Conservation (phyloP, 441 rosid species). For the Erysimum cheiri region DNA sequence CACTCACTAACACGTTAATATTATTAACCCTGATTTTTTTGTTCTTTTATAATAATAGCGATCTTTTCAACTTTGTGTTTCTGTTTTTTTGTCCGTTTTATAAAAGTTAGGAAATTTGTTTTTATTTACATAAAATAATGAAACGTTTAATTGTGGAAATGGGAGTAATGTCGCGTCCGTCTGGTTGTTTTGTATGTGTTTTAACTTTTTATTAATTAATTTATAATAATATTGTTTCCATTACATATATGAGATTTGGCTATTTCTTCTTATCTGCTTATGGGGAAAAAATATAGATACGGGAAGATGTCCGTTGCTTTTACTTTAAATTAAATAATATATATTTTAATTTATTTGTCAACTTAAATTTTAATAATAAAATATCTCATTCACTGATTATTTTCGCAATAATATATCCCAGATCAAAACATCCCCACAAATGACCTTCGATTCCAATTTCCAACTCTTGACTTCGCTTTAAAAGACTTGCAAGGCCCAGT, state of each 20-base stretch:
- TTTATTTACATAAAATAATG: conserved; percentile 40
- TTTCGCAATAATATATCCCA: conserved; percentile 10
- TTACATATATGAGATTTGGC: conserved; percentile 39
- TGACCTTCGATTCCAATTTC: background rate
- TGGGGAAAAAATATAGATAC: conserved; percentile 4
- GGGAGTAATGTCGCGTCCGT: conserved; percentile 44
- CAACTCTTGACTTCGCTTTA: background rate
- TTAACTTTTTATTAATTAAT: conserved; percentile 10
- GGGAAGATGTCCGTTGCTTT: conserved; percentile 7
- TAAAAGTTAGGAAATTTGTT: conserved; percentile 43
- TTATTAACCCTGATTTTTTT: conserved; percentile 36
- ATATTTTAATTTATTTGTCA: background rate
- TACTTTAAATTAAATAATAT: conserved; percentile 7
- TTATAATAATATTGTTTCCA: conserved; percentile 26
- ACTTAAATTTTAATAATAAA: background rate
- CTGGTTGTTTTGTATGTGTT: conserved; percentile 31
- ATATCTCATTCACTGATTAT: background rate
- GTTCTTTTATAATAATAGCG: conserved; percentile 32
- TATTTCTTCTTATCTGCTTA: conserved; percentile 42
- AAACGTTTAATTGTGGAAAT: conserved; percentile 38
- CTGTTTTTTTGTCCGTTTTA: conserved; percentile 42
- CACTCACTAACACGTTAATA: conserved; percentile 46
- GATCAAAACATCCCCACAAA: background rate
- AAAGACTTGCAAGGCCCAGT: conserved; percentile 17
- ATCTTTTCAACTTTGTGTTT: conserved; percentile 45